These are phyloP conservation scores for Pittosporum tobira DNA, from an alignment of 129 eudicot species.

Conservation along the genomic window DNA sequence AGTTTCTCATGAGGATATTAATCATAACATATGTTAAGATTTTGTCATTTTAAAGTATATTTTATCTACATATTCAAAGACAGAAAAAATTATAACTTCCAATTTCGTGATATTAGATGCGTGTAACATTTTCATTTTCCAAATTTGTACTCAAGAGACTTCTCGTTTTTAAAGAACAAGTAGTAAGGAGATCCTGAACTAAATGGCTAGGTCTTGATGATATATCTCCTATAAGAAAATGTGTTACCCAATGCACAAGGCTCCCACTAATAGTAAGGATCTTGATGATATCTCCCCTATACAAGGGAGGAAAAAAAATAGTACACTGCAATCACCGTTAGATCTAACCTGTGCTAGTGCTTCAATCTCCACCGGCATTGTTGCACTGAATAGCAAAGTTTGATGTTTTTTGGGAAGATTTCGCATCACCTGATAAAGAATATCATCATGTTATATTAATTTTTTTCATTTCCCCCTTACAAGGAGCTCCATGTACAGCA, in stretches of 20 bases:
- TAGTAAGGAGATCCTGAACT: background rate
- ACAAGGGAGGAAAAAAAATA: background rate
- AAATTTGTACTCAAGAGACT: background rate
- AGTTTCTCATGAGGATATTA: background rate
- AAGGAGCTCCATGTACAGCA: background rate
- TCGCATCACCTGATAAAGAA: conserved; percentile 57
- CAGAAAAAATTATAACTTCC: background rate
- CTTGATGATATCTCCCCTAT: too few species aligned
- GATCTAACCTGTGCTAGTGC: conserved; percentile 64
- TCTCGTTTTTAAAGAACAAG: background rate
- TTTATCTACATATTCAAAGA: background rate
- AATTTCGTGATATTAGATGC: background rate
- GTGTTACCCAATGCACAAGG: too few species aligned
- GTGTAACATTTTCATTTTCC: background rate
- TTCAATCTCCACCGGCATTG: conserved; percentile 93
- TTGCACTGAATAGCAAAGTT: conserved; percentile 74
- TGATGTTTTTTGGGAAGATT: conserved; percentile 76
- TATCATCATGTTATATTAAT: background rate
- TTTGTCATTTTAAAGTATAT: background rate
- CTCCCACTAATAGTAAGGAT: too few species aligned
- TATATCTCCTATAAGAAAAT: too few species aligned
- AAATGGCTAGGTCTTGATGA: background rate
- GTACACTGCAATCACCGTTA: background rate
- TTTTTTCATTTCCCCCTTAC: background rate
- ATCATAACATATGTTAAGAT: background rate